Evolutionary conservation across 305 asterid genomes (phyloP).

Genomic region (Withania somnifera): DNA sequence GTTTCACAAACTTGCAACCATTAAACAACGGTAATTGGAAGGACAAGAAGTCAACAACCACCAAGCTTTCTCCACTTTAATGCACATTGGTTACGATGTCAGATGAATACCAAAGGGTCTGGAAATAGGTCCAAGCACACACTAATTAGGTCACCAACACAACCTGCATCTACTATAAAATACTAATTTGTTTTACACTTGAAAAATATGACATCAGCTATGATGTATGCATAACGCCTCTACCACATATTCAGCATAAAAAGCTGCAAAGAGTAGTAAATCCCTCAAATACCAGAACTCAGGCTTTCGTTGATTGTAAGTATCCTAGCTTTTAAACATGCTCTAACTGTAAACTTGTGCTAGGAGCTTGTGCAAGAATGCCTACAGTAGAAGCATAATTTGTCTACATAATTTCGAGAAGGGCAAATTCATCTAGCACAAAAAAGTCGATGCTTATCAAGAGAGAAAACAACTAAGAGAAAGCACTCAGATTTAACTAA

Average conservation of each 20-base stretch:
- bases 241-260: neutral
- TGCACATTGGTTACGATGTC: neutral
- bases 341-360: neutral
- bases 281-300: neutral
- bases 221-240: neutral
- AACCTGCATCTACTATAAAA: neutral
- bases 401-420: neutral
- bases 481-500: neutral
- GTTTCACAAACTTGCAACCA: neutral
- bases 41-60: neutral
- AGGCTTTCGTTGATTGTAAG: neutral
- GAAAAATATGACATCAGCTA: neutral
- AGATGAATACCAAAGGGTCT: neutral
- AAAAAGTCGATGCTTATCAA: neutral
- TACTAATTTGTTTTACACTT: neutral
- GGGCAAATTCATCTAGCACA: neutral
- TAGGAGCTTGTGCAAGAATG: neutral
- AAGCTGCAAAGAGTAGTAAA: neutral
- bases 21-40: neutral
- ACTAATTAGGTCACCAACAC: neutral
- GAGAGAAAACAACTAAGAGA: neutral
- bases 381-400: neutral
- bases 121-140: neutral
- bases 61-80: neutral
- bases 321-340: neutral